Evolutionary conservation across 257 asterid species (phyloP), one percentile per base, ranked within the genome.

Genomic region (Misopates orontium): DNA sequence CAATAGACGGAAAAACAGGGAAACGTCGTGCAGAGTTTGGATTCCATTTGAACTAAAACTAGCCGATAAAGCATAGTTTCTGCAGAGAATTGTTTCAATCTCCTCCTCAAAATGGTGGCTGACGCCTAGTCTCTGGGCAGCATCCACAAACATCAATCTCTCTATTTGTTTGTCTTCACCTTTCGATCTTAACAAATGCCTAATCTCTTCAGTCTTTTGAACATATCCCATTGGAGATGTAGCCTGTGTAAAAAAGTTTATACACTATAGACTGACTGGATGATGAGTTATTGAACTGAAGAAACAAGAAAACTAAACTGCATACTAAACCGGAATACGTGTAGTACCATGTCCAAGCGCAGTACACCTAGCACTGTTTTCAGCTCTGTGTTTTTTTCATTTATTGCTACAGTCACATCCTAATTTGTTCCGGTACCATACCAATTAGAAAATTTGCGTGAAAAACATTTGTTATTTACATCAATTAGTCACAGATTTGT

Each of bases 1-100:
- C 59, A 75, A 24, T 4, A 80, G 79, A 28, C 84, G 66, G 55
- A 83, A 83, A 71, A 56, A 73, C 18, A 83, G 86, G 4, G 83
- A 83, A 75, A 69, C 68, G 17, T 68, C 47, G 32, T 32, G 48
- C 17, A 71, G 78, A 9, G 62, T 57, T 54, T 52, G 20, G 56
- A 41, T 58, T 19, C 71, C 65, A 39, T 24, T 12, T 51, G 49
- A 44, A n/a, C 28, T 17, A 52, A 22, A 14, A 75, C 66, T 66
- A 14, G 23, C 51, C 53, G 13, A 4, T 42, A 28, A 2, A 2
- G 12, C 5, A 32, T 74, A 70, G 10, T 58, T 61, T 36, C 51
- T 49, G 20, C 44, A 21, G 18, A 79, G 51, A 73, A 77, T 19
- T 15, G 42, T 57, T 49, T 56, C 56, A 16, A 80, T 72, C 36